These are phyloP conservation scores for Leishmania mexicana DNA, from an alignment of 208 protist genomes.

Conservation along the genomic window DNA sequence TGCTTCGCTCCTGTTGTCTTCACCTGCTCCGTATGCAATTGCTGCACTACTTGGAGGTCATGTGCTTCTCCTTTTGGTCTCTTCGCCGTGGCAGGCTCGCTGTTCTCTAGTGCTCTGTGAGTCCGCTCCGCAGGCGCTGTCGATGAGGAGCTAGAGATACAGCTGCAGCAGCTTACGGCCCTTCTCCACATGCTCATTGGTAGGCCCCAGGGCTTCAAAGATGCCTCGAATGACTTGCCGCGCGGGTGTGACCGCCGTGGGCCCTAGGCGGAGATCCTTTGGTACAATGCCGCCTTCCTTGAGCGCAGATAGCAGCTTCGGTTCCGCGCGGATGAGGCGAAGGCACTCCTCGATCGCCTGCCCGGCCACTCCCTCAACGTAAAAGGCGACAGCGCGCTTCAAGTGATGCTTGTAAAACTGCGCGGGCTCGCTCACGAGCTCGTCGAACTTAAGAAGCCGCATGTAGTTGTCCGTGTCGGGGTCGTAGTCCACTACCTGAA, in stretches of 20 bases:
- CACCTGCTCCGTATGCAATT: background rate
- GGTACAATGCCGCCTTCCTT: constrained; percentile 64
- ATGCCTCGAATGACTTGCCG: constrained; percentile 60
- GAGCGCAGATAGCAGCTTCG: constrained; percentile 69
- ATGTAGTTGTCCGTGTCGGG: constrained; percentile 82
- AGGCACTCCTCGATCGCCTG: constrained; percentile 80
- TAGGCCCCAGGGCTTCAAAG: constrained; percentile 77
- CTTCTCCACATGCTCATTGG: constrained; percentile 67
- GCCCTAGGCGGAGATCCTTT: constrained; percentile 52
- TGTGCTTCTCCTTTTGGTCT: too few species aligned
- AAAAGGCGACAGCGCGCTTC: constrained; percentile 75
- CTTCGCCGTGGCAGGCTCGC: background rate
- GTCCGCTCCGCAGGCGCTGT: background rate
- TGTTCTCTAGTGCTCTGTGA: background rate
- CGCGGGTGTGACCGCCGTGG: constrained; percentile 60
- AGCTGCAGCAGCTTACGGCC: constrained; percentile 72
- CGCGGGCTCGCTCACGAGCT: constrained; percentile 61
- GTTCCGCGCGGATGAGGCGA: constrained; percentile 75
- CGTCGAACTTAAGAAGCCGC: constrained; percentile 74
- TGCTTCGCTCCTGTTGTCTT: background rate
- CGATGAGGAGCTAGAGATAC: constrained; percentile 41
- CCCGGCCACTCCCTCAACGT: constrained; percentile 63
- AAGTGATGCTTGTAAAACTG: constrained; percentile 74
- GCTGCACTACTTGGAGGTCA: background rate
- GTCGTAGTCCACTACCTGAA: constrained; percentile 64